Evolutionary conservation across 2,329 filamentous ascomycete genomes (phyloP), one percentile per base, ranked within the genome.

Genomic region (Atkinsonella hypoxylon): DNA sequence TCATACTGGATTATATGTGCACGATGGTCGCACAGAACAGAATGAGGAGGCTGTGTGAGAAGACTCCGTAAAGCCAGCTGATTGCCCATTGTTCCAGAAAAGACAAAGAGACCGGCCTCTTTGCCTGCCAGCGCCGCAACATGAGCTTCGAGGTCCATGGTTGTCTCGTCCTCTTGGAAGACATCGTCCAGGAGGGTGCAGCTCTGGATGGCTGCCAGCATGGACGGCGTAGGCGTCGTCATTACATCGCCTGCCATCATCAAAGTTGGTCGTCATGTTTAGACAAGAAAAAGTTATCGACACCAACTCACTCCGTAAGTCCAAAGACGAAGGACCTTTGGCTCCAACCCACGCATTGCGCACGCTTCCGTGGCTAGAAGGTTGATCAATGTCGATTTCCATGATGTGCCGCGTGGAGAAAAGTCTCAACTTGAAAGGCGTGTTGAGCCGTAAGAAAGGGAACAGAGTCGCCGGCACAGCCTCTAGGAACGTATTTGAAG

Each of bases 31-130:
- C 85, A 88, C 9, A 96, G 70, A 5, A 96, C 79, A 8, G 79
- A 78, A 64, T 95, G 82, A 0, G 91, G 91, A 13, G 90, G 89
- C 53, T 87, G 84, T 1, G 74, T 77, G 13, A 96, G 75, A 53
- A 93, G 85, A 1, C 86, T 77, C 39, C 90, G 81, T 41, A 95
- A 75, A 0, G 85, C 83, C 17, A 96, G 73, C 65, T 95, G 89
- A 68, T 96, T 96, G 40, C 89, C 89, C 89, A 95, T 95, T 4
- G 90, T 95, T 3, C 91, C 91, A 0, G 87, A 93, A 53, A 94
- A 75, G 50, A 95, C 87, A 49, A 95, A 82, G 4, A 96, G 73
- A 0, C 79, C 85, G 8, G 81, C 81, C 60, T 89, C 83, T 59
- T 94, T 89, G 57, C 81, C 81, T 1, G 87, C 79, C 3, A 94